Base-by-base conservation (phyloP, 2,329 filamentous ascomycete genomes). In the Bipolaris zeicola region DNA sequence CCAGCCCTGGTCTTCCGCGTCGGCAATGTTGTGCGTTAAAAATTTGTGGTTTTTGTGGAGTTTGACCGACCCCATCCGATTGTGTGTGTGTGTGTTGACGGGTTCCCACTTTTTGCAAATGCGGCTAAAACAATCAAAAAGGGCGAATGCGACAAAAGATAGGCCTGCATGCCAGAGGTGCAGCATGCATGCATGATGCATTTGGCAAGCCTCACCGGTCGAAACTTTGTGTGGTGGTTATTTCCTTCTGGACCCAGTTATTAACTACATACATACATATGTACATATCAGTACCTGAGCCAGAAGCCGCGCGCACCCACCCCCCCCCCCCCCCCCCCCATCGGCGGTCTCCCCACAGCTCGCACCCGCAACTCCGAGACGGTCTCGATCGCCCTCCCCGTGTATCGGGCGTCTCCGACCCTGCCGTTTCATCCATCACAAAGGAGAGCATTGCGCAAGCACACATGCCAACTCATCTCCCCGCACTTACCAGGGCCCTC, bases 201-300 rank as follows among this genome's bases (percentile, higher is more conserved):
- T 28, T 28, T 28, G 7, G 26, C 26, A 69, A 41, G 66, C 67
- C 66, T 68, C 64, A 69, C 66, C 65, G 67, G 66, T 65, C 53
- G 55, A 45, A 31, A 13, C 6, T n/a, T 28, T 33, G 10, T 38
- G 34, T 16, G 14, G 24, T 26, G 7, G 24, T 26, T 26, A 24
- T 26, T 16, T 6, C 42, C 20, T 54, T 11, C 43, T 45, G 37
- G 24, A 7, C 26, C 26, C 26, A 28, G 26, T 10, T 3, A 28
- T 28, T 28, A 28, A 28, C 26, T 10, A 28, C 7, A 28, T 28
- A 28, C 26, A 28, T 28, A 28, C 26, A 28, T 28, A 2, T 28
- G 26, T 28, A 28, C 26, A 28, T 28, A 28, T 24, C 26, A 28
- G 26, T 28, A 28, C 26, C 26, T 28, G 26, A 28, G 26, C 26